Percentiles rank a stretch among this genome's conserved stretches.
These are phyloP conservation scores for Leptodontidium sp. DNA, from an alignment of 2,329 filamentous ascomycete species.

Conservation along the genomic window DNA sequence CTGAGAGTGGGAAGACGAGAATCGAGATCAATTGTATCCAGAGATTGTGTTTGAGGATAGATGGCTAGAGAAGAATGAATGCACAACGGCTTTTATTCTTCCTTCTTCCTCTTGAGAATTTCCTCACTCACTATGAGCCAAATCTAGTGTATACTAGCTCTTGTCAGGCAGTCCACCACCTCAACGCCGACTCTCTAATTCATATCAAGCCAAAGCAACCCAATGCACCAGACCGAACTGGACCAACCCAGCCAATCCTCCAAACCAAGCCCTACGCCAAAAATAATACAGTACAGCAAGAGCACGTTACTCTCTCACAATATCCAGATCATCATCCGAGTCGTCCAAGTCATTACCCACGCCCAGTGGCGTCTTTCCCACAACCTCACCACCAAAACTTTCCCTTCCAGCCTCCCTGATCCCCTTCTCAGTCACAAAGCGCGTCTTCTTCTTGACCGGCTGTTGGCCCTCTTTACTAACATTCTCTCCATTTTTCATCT, in stretches of 20 bases:
- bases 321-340: slow-evolving; percentile 46
- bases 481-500: slow-evolving; percentile 69
- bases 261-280: neutral
- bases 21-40: no score
- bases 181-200: neutral
- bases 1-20: no score
- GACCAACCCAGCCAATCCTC: neutral
- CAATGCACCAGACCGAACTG: neutral
- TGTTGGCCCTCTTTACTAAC: slow-evolving; percentile 42
- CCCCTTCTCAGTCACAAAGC: slow-evolving; percentile 81
- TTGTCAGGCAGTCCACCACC: neutral
- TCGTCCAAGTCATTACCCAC: slow-evolving; percentile 40
- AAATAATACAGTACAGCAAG: neutral
- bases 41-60: no score
- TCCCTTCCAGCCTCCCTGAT: slow-evolving; percentile 81
- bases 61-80: no score
- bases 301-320: slow-evolving; percentile 37
- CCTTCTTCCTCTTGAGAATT: no score
- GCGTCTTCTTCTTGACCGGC: slow-evolving; percentile 72
- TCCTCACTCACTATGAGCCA: no score
- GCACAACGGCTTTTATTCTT: no score
- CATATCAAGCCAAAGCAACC: neutral
- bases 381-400: slow-evolving; percentile 67
- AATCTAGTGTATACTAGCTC: no score
- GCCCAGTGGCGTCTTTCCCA: slow-evolving; percentile 24